Percentiles rank a stretch among this genome's conserved stretches.
Evolutionary conservation across 1,284 basidiomycete species (phyloP).

Genomic region (Ceratobasidium sp.): DNA sequence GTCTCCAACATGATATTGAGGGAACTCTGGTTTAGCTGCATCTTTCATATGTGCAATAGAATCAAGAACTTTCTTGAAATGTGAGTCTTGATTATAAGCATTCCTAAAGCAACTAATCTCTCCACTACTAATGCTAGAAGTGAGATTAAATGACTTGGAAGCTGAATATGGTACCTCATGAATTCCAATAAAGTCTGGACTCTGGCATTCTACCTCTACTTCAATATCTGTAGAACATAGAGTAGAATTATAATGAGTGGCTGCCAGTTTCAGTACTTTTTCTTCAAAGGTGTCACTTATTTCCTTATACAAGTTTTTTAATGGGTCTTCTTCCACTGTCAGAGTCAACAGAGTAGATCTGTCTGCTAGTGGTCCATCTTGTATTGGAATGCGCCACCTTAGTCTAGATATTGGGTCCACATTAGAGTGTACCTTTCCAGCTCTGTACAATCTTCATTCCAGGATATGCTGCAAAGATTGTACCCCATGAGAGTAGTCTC

Average conservation of each 20-base stretch:
- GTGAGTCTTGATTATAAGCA: too few relatives aligned
- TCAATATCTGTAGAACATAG: too few relatives aligned
- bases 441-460: constrained; percentile 49
- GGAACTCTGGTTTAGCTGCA: too few relatives aligned
- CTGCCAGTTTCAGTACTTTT: background rate
- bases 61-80: too few relatives aligned
- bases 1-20: too few relatives aligned
- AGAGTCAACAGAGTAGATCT: background rate
- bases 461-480: constrained; percentile 49
- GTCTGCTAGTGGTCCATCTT: constrained; percentile 18
- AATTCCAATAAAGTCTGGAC: too few relatives aligned
- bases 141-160: background rate
- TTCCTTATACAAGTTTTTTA: constrained; percentile 16
- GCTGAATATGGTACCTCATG: background rate
- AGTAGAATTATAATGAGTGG: too few relatives aligned
- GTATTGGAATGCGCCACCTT: constrained; percentile 34
- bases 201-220: too few relatives aligned
- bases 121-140: background rate
- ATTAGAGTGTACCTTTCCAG: constrained; percentile 51
- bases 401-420: constrained; percentile 51
- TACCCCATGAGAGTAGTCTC: constrained; percentile 48
- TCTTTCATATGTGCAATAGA: too few relatives aligned
- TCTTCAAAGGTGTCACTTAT: constrained; percentile 21
- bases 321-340: background rate
- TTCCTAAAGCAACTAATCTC: too few relatives aligned